phyloP scores from a whole-genome alignment of 495 filamentous ascomycete species.

The Talaromyces liani region DNA sequence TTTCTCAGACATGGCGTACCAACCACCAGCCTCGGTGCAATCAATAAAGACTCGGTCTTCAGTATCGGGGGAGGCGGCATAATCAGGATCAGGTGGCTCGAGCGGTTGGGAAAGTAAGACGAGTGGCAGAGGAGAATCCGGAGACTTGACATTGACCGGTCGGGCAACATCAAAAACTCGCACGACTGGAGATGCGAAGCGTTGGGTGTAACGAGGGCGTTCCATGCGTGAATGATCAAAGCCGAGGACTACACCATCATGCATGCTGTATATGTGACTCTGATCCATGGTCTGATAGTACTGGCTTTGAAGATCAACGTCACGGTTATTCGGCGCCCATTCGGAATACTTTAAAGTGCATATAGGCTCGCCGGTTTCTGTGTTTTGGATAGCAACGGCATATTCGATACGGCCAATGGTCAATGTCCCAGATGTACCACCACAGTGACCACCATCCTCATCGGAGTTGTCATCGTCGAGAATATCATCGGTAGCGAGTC shows the following conservation, averaged over 20 bases:
- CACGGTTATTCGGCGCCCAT: slow-evolving; percentile 89
- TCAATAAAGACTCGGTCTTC: slow-evolving; percentile 76
- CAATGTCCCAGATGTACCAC: slow-evolving; percentile 60
- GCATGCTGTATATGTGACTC: slow-evolving; percentile 79
- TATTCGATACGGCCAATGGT: slow-evolving; percentile 83
- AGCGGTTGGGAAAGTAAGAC: slow-evolving; percentile 82
- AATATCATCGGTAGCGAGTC: slow-evolving; percentile 30
- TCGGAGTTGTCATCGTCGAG: slow-evolving; percentile 43
- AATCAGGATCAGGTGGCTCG: slow-evolving; percentile 53
- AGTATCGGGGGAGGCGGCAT: slow-evolving; percentile 47
- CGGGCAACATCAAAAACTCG: slow-evolving; percentile 87
- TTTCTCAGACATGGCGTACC: slow-evolving; percentile 88
- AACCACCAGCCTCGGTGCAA: slow-evolving; percentile 72
- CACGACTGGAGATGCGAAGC: slow-evolving; percentile 75
- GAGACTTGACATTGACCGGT: slow-evolving; percentile 48
- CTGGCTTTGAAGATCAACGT: slow-evolving; percentile 78
- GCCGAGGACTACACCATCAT: slow-evolving; percentile 80
- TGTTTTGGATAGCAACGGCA: slow-evolving; percentile 72
- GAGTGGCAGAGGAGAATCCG: slow-evolving; percentile 51
- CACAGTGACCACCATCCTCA: slow-evolving; percentile 57
- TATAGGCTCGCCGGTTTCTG: slow-evolving; percentile 65
- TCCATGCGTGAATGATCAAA: slow-evolving; percentile 58
- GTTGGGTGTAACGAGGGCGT: slow-evolving; percentile 53
- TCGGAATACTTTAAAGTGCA: slow-evolving; percentile 91
- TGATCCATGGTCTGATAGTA: slow-evolving; percentile 74